Evolutionary conservation across 169 alveolate species (phyloP).

Genomic region (Babesia gibsoni): DNA sequence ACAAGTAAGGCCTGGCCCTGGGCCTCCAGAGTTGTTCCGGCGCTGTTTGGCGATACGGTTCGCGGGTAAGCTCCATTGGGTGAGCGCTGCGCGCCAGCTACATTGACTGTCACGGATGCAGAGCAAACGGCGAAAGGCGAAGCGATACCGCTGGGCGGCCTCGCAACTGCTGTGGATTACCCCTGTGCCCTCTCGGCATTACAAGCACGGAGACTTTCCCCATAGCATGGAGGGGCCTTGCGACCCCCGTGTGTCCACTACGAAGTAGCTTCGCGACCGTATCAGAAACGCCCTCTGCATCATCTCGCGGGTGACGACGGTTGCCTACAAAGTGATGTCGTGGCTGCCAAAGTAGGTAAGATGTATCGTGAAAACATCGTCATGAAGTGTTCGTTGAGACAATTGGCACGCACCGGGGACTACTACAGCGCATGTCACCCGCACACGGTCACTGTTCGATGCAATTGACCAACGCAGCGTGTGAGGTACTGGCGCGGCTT

Average conservation of each 20-base stretch:
- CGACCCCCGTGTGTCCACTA: conserved; percentile 45
- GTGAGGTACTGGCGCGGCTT: too few species aligned
- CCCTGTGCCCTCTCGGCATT: conserved; percentile 55
- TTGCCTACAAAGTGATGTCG: too few species aligned
- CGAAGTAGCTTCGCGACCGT: conserved; percentile 55
- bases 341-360: too few species aligned
- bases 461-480: neutral
- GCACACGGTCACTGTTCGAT: conserved; percentile 11
- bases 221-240: conserved; percentile 39
- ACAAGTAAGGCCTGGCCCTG: neutral
- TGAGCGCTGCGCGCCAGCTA: conserved; percentile 47
- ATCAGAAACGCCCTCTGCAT: neutral
- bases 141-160: conserved; percentile 22
- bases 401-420: conserved; percentile 23
- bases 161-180: conserved; percentile 34
- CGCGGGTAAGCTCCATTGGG: conserved; percentile 60
- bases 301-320: too few species aligned
- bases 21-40: neutral
- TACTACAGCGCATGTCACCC: conserved; percentile 9
- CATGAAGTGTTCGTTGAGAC: neutral
- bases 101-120: conserved; percentile 32
- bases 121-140: conserved; percentile 18
- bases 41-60: conserved; percentile 21
- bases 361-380: too few species aligned
- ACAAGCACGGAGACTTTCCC: conserved; percentile 52